These are phyloP conservation scores for Fragilaria radians DNA, from an alignment of 108 stramenopile species.

Conservation along the genomic window DNA sequence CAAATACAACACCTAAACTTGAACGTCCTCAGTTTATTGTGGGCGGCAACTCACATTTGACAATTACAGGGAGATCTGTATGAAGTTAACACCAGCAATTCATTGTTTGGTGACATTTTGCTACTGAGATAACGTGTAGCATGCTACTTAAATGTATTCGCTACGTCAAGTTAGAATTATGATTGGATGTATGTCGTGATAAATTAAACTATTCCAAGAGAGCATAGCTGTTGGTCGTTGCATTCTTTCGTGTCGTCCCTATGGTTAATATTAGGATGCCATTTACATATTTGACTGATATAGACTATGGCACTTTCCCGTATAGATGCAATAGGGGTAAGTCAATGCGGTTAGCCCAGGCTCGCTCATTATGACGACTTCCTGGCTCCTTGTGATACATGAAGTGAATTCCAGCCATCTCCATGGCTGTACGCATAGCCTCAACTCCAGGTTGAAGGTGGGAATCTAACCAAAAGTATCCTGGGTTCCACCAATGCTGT, in stretches of 20 bases:
- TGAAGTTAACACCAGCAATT: too few species aligned
- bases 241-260: too few species aligned
- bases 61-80: background rate
- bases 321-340: constrained; percentile 39
- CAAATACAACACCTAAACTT: background rate
- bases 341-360: constrained; percentile 60
- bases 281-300: too few species aligned
- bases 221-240: too few species aligned
- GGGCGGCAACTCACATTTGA: background rate
- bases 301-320: background rate
- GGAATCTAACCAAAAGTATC: constrained; percentile 67
- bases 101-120: too few species aligned
- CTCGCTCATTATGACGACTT: constrained; percentile 65
- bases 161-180: too few species aligned
- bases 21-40: background rate
- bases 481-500: constrained; percentile 65
- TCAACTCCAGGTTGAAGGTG: constrained; percentile 47
- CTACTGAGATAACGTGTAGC: too few species aligned
- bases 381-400: constrained; percentile 47
- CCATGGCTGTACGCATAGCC: constrained; percentile 37
- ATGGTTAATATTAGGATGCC: too few species aligned
- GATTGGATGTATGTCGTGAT: too few species aligned
- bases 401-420: constrained; percentile 25
- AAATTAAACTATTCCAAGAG: too few species aligned
- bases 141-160: too few species aligned